Evolutionary conservation across 2,329 filamentous ascomycete species (phyloP).

Genomic region (Arthrobotrys iridis): DNA sequence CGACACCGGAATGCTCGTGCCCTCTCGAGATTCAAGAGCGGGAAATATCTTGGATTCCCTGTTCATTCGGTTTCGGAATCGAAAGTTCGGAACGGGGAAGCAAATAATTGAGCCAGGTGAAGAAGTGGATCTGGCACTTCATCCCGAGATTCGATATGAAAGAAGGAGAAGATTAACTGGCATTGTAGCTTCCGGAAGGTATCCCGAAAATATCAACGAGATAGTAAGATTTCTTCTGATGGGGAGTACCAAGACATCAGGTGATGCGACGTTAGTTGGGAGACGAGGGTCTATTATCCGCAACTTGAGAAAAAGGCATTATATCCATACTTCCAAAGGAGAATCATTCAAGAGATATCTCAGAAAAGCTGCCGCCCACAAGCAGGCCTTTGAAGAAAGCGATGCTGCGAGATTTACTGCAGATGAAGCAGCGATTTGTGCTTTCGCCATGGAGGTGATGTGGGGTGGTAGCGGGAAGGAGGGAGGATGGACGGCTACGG

Average conservation of each 20-base stretch:
- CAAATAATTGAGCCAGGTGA: background rate
- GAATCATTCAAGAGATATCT: constrained; percentile 22
- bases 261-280: background rate
- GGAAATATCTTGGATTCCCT: background rate
- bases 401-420: constrained; percentile 5
- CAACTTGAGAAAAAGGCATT: constrained; percentile 10
- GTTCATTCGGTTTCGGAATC: background rate
- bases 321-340: constrained; percentile 2
- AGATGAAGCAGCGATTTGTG: constrained; percentile 23
- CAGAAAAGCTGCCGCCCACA: background rate
- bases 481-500: constrained; percentile 24
- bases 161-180: background rate
- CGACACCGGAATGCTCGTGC: constrained; percentile 1
- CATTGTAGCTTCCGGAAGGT: background rate
- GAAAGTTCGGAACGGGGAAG: background rate
- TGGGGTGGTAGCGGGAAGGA: constrained; percentile 26
- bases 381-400: background rate
- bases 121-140: background rate
- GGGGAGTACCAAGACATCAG: background rate
- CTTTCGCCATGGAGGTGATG: constrained; percentile 29
- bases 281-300: constrained; percentile 23
- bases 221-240: background rate
- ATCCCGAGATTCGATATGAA: constrained; percentile 7
- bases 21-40: background rate
- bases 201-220: background rate